phyloP scores from a whole-genome alignment of 2,329 filamentous ascomycete genomes.

The Pseudogymnoascus sp. region DNA sequence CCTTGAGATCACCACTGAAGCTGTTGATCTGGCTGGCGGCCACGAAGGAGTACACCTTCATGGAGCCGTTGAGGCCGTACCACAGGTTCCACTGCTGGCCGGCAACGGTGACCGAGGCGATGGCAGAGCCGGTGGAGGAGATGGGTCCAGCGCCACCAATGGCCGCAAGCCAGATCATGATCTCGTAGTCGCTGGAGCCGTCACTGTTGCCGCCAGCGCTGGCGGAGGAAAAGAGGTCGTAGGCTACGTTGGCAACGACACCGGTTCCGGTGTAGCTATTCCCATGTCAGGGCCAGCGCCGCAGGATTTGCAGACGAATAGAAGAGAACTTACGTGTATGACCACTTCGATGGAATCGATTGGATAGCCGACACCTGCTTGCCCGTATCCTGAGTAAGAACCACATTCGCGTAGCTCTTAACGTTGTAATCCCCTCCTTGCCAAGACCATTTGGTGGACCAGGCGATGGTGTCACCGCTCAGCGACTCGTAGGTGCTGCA shows the following conservation, averaged over 20 bases:
- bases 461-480: slow-evolving; percentile 32
- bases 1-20: slow-evolving; percentile 50
- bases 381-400: slow-evolving; percentile 26
- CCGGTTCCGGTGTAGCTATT: slow-evolving; percentile 39
- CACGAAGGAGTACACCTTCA: slow-evolving; percentile 56
- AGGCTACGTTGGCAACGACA: slow-evolving; percentile 52
- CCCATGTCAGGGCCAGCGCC: background rate
- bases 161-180: slow-evolving; percentile 59
- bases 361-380: slow-evolving; percentile 32
- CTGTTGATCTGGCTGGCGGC: slow-evolving; percentile 38
- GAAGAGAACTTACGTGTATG: slow-evolving; percentile 31
- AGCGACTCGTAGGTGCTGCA: slow-evolving; percentile 38
- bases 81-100: slow-evolving; percentile 52
- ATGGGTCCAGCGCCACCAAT: slow-evolving; percentile 52
- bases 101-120: slow-evolving; percentile 47
- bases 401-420: slow-evolving; percentile 25
- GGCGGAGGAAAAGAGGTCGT: slow-evolving; percentile 51
- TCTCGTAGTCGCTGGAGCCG: slow-evolving; percentile 47
- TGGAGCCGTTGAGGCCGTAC: slow-evolving; percentile 52
- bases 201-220: slow-evolving; percentile 32
- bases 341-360: slow-evolving; percentile 33
- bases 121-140: slow-evolving; percentile 41
- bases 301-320: background rate
- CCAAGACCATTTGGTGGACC: slow-evolving; percentile 40
- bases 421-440: slow-evolving; percentile 25